Evolutionary conservation across 2,329 filamentous ascomycete species (phyloP).

Genomic region (Monosporascus sp.): DNA sequence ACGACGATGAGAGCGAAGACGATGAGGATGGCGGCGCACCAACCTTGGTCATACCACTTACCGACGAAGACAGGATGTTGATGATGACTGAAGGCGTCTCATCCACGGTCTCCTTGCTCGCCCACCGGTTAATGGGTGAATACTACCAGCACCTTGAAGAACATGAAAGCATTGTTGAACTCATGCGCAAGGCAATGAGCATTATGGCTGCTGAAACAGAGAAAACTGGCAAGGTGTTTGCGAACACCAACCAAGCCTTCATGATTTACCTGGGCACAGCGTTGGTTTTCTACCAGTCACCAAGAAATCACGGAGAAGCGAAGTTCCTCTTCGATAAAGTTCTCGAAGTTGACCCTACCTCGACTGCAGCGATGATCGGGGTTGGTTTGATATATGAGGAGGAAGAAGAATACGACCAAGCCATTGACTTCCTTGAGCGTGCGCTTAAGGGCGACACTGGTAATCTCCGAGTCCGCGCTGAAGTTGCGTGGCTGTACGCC

Average conservation of each 20-base stretch:
- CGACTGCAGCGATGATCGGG: slow-evolving; percentile 78
- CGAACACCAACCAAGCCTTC: slow-evolving; percentile 67
- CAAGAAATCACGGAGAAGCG: slow-evolving; percentile 83
- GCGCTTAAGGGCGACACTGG: slow-evolving; percentile 66
- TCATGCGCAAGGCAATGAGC: slow-evolving; percentile 67
- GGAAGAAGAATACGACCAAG: slow-evolving; percentile 79
- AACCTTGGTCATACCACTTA: slow-evolving; percentile 52
- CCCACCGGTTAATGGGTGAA: slow-evolving; percentile 75
- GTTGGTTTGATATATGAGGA: slow-evolving; percentile 90
- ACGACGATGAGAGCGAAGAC: slow-evolving; percentile 46
- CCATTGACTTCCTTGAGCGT: slow-evolving; percentile 72
- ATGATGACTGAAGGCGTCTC: slow-evolving; percentile 73
- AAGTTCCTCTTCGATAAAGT: slow-evolving; percentile 81
- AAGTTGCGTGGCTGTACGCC: slow-evolving; percentile 89
- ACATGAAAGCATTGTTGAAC: slow-evolving; percentile 73
- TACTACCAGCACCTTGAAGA: slow-evolving; percentile 84
- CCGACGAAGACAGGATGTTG: slow-evolving; percentile 71
- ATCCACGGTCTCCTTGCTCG: slow-evolving; percentile 66
- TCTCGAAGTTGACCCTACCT: slow-evolving; percentile 66
- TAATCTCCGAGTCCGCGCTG: slow-evolving; percentile 75
- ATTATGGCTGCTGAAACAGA: slow-evolving; percentile 54
- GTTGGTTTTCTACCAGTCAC: slow-evolving; percentile 83
- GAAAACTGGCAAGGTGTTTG: slow-evolving; percentile 64
- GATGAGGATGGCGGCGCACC: slow-evolving; percentile 52
- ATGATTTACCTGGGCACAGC: slow-evolving; percentile 79